Evolutionary conservation across 148 eudicot genomes (phyloP), one percentile per base, ranked within the genome.

Genomic region (Polygonum aviculare): DNA sequence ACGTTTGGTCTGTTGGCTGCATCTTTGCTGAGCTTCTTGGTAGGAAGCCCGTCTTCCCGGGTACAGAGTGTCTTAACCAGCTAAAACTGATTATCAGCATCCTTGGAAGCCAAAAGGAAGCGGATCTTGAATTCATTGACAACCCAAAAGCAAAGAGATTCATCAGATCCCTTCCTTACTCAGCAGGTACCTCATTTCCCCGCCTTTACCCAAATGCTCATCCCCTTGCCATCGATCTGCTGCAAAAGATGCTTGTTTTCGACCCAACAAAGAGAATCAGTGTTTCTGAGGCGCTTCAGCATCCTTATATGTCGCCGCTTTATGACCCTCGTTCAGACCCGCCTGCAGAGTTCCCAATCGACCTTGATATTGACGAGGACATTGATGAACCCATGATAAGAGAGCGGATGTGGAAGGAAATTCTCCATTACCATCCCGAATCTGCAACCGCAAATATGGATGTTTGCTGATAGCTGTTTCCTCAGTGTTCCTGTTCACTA

Each of bases 1-100:
- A 87, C 33, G 75, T 87, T 0, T 87, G 87, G 89, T 79, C 87
- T 0, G 87, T 77, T 2, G 89, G 87, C 0, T 87, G 89, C 62
- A 84, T 84, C 72, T 82, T 87, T 4, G 89, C 87, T 9, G 89
- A 87, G 69, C 21, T 87, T 11, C 72, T 87, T 6, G 84, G 87
- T 2, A 74, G 85, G 6, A 57, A 82, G 38, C 86, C 86, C 0
- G 15, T 84, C 15, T 87, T 87, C 39, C 84, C 82, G 0, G 89
- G 89, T 4, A 74, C 40, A 0, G 76, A 77, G 12, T 39, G 48
- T 39, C 63, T 84, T 0, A 67, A 74, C 48, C 89, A 86, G 73
- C 55, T 86, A 36, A 62, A 49, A 10, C 76, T 65, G 5, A 78
- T 86, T 21, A 74, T 86, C 79, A 12, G 49, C 35, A 18, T 77